Evolutionary conservation across 179 eudicot genomes (phyloP).

Genomic region (Actinidia polygama): DNA sequence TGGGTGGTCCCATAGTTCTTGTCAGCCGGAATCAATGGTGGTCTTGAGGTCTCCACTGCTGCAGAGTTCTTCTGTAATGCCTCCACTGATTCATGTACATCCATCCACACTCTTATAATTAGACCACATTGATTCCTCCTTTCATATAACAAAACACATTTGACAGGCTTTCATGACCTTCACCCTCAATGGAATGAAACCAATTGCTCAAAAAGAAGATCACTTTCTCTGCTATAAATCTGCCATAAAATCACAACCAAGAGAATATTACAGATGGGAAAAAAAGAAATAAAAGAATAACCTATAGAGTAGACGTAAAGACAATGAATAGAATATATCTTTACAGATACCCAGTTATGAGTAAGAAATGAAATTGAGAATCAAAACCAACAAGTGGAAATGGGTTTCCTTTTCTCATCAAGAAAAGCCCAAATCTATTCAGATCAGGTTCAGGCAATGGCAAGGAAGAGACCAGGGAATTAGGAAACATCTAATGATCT

Average conservation of each 20-base stretch:
- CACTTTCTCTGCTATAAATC: slow-evolving; percentile 54
- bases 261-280: slow-evolving; percentile 28
- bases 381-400: slow-evolving; percentile 34
- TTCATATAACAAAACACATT: slow-evolving; percentile 33
- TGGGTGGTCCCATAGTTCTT: slow-evolving; percentile 70
- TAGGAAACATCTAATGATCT: slow-evolving; percentile 29
- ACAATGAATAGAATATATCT: slow-evolving; percentile 56
- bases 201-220: slow-evolving; percentile 41
- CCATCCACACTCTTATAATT: slow-evolving; percentile 68
- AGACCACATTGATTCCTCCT: slow-evolving; percentile 56
- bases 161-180: slow-evolving; percentile 36
- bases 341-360: slow-evolving; percentile 60
- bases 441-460: slow-evolving; percentile 43
- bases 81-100: slow-evolving; percentile 61
- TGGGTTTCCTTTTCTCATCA: slow-evolving; percentile 29
- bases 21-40: slow-evolving; percentile 54
- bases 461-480: slow-evolving; percentile 26
- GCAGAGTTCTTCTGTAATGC: slow-evolving; percentile 40
- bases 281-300: slow-evolving; percentile 17
- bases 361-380: slow-evolving; percentile 33
- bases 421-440: slow-evolving; percentile 33
- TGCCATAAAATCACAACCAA: slow-evolving; percentile 47
- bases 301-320: slow-evolving; percentile 34
- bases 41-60: slow-evolving; percentile 61
- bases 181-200: slow-evolving; percentile 19